Evolutionary conservation across 108 stramenopile genomes (phyloP).

Genomic region (Pseudonitzschia delicatissima): DNA sequence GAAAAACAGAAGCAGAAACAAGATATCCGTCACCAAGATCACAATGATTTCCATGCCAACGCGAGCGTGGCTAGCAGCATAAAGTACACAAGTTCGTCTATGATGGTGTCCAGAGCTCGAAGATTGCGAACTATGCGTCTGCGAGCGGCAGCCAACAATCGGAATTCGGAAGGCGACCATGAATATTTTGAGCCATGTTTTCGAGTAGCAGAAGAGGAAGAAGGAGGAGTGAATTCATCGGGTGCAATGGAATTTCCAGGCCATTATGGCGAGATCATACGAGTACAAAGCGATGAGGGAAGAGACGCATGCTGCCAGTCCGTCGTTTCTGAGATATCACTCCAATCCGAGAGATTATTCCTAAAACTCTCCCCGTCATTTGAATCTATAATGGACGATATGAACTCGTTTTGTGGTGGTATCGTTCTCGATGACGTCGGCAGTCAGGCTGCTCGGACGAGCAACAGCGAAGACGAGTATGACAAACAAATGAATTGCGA

Average conservation of each 20-base stretch:
- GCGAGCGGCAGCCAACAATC: background rate
- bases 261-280: background rate
- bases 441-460: background rate
- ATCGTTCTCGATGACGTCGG: too few relatives aligned
- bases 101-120: constrained; percentile 3
- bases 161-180: background rate
- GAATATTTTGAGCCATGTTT: background rate
- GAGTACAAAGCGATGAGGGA: background rate
- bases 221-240: too few relatives aligned
- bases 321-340: constrained; percentile 8
- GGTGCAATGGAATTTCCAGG: background rate
- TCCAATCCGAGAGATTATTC: background rate
- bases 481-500: background rate
- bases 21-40: background rate
- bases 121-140: constrained; percentile 4
- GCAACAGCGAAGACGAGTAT: background rate
- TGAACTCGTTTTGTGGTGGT: background rate
- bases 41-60: background rate
- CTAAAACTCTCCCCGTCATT: background rate
- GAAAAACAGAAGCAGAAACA: background rate
- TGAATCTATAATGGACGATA: constrained; percentile 9
- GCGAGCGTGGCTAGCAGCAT: background rate
- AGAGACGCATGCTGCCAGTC: background rate
- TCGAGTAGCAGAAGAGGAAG: background rate
- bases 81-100: background rate